These are phyloP conservation scores for Ceriops tagal DNA, from an alignment of 345 rosid species.

Conservation along the genomic window DNA sequence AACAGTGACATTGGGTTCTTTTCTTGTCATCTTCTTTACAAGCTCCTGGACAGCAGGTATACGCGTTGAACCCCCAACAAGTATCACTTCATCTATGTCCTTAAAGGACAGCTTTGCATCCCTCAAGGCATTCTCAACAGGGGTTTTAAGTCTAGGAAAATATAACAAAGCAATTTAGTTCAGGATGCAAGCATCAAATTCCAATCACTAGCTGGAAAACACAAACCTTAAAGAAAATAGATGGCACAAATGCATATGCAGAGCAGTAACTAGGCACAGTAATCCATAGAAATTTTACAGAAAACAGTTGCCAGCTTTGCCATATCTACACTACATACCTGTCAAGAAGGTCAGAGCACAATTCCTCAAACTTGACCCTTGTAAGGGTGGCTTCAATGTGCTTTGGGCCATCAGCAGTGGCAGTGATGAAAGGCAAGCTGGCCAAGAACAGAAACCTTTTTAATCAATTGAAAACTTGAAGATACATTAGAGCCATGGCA, in stretches of 20 bases:
- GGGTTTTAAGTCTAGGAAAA: conserved; percentile 62
- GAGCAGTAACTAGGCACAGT: background rate
- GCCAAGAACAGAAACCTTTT: background rate
- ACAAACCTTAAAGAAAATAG: background rate
- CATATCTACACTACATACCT: conserved; percentile 37
- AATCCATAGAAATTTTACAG: too few relatives aligned
- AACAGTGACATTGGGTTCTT: conserved; percentile 92
- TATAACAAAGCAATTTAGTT: background rate
- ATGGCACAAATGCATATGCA: background rate
- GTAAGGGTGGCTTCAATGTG: conserved; percentile 93
- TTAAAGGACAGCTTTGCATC: conserved; percentile 90
- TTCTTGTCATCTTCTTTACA: conserved; percentile 83
- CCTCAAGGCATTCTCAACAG: conserved; percentile 77
- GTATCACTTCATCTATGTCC: conserved; percentile 92
- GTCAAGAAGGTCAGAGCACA: conserved; percentile 88
- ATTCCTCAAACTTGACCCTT: conserved; percentile 85
- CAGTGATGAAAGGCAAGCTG: conserved; percentile 98
- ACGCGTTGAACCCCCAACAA: conserved; percentile 98
- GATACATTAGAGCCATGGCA: background rate
- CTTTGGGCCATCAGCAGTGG: conserved; percentile 97
- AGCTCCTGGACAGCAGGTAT: conserved; percentile 95
- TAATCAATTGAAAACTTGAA: background rate
- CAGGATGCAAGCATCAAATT: background rate
- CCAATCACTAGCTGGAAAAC: background rate
- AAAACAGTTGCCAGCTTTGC: too few relatives aligned